Conservation (phyloP, 2,329 filamentous ascomycete species). For the Pezicula carpinea region DNA sequence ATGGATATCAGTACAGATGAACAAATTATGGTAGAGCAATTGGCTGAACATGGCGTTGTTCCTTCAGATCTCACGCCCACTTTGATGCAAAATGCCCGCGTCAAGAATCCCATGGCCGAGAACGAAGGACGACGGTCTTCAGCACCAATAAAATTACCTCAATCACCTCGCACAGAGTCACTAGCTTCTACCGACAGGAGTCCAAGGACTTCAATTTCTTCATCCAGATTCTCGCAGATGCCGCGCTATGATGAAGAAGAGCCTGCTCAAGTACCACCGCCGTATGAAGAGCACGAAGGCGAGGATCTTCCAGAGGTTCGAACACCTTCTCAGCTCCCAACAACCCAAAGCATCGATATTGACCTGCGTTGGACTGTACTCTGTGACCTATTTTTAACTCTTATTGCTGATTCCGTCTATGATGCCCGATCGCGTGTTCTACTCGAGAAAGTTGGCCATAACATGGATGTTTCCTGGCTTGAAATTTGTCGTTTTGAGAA, state of each 20-base stretch:
- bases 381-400: conserved; percentile 88
- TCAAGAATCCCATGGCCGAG: conserved; percentile 84
- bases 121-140: conserved; percentile 18
- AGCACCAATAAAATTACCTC: conserved; percentile 21
- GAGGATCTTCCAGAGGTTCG: conserved; percentile 75
- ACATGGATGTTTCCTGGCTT: conserved; percentile 79
- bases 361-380: conserved; percentile 96
- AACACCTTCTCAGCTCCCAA: conserved; percentile 76
- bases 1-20: conserved; percentile 93
- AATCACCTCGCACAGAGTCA: conserved; percentile 18
- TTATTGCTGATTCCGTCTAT: conserved; percentile 95
- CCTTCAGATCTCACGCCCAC: conserved; percentile 78
- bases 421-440: conserved; percentile 82
- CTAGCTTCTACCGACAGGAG: conserved; percentile 19
- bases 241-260: conserved; percentile 36
- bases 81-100: conserved; percentile 85
- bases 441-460: conserved; percentile 75
- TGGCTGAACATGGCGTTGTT: conserved; percentile 86
- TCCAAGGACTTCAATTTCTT: conserved; percentile 34
- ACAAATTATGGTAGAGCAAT: conserved; percentile 98
- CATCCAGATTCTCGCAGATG: conserved; percentile 16
- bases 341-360: conserved; percentile 82
- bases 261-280: conserved; percentile 47
- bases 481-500: conserved; percentile 98
- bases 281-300: conserved; percentile 58